Percentiles rank a stretch among this genome's conserved stretches.
Conservation (phyloP, 495 filamentous ascomycete genomes). For the Echria macrotheca region DNA sequence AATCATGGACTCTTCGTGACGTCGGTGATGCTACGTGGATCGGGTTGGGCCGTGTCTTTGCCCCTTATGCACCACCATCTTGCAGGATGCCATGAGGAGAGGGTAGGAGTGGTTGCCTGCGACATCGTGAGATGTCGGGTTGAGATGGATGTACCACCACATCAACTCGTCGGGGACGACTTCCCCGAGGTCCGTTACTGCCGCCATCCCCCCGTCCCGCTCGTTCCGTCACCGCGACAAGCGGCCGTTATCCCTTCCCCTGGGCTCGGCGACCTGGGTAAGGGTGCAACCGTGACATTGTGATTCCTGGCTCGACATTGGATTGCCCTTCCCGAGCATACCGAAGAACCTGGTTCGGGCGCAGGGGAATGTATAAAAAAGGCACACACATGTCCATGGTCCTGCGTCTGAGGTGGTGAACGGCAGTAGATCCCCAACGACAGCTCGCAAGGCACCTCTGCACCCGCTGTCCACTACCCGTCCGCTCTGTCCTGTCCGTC, state of each 20-base stretch:
- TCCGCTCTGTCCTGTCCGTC: background rate
- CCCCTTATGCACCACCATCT: constrained; percentile 12
- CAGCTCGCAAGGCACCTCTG: background rate
- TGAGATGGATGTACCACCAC: background rate
- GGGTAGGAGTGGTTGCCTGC: constrained; percentile 3
- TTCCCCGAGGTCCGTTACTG: background rate
- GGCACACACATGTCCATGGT: no score
- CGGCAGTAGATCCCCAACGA: no score
- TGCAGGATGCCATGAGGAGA: constrained; percentile 12
- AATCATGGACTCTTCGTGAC: constrained; percentile 24
- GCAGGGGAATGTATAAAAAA: no score
- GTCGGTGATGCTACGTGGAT: constrained; percentile 22
- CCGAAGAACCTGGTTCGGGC: no score
- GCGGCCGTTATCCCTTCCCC: background rate
- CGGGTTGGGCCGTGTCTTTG: constrained; percentile 30
- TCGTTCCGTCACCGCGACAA: background rate
- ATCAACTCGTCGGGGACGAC: background rate
- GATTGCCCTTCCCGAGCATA: no score
- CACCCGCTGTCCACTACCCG: no score
- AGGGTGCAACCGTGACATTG: constrained; percentile 4
- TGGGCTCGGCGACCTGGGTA: background rate
- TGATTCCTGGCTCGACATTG: no score
- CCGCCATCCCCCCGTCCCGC: constrained; percentile 1
- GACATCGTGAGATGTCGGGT: constrained; percentile 7
- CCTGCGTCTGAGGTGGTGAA: background rate